A percentile compares a stretch with the other conserved stretches of the same genome.
Evolutionary conservation across 805 yeast genomes (phyloP).

Genomic region (Ogataea methanolica): DNA sequence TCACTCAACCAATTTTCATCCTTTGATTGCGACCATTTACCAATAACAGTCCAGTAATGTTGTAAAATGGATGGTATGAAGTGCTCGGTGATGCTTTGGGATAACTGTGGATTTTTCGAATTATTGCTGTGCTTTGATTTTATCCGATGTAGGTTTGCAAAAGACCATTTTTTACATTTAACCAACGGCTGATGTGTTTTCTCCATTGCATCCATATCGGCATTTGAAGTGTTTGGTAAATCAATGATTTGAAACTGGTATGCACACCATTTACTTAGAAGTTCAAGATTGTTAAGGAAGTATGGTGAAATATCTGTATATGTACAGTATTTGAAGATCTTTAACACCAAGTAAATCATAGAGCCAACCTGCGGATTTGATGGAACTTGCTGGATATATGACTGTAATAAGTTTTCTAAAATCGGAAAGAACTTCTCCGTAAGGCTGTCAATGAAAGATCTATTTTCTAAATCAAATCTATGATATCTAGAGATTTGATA

Average conservation of each 20-base stretch:
- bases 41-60: conserved; percentile 57
- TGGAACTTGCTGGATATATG: conserved; percentile 29
- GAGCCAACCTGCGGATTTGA: conserved; percentile 45
- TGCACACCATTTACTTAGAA: conserved; percentile 59
- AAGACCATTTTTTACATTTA: conserved; percentile 81
- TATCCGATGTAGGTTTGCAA: conserved; percentile 66
- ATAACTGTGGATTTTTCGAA: conserved; percentile 6
- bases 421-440: conserved; percentile 58
- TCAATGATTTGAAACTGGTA: conserved; percentile 62
- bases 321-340: conserved; percentile 73
- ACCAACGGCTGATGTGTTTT: conserved; percentile 47
- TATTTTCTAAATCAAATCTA: conserved; percentile 57
- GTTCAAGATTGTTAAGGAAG: conserved; percentile 43
- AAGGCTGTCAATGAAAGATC: conserved; percentile 50
- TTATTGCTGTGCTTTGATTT: conserved; percentile 52
- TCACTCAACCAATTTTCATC: conserved; percentile 56
- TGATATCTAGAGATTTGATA: conserved; percentile 65
- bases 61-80: conserved; percentile 69
- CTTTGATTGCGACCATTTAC: conserved; percentile 56
- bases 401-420: conserved; percentile 54
- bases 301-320: conserved; percentile 66
- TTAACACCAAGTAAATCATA: conserved; percentile 65
- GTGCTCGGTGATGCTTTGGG: conserved; percentile 41
- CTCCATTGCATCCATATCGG: conserved; percentile 41
- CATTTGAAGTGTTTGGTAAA: conserved; percentile 38